Evolutionary conservation across 2,329 filamentous ascomycete genomes (phyloP).

Genomic region (Colletotrichum sp.): DNA sequence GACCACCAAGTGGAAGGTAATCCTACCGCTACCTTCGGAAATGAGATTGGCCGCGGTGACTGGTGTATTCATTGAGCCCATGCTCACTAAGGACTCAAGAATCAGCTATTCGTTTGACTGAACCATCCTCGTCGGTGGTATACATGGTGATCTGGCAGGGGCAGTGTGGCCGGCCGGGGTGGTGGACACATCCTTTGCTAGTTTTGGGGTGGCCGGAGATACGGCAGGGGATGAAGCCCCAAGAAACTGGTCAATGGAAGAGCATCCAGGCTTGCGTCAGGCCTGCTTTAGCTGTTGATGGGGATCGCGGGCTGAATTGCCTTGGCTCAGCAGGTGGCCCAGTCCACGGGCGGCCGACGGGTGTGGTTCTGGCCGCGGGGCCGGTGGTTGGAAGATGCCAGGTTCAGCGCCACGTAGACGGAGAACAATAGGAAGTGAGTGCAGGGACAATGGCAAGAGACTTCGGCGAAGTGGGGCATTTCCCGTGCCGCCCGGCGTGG

Average conservation of each 20-base stretch:
- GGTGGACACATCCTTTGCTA: not conserved
- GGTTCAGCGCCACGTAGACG: not conserved
- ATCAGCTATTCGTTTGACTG: not conserved
- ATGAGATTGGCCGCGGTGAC: not conserved
- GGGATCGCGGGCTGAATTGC: not conserved
- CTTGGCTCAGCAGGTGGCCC: not conserved
- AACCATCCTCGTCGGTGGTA: not conserved
- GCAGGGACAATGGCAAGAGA: constrained; percentile 1
- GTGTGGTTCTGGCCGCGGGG: not conserved
- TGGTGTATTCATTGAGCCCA: not conserved
- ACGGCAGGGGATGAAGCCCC: not conserved
- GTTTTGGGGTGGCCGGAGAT: not conserved
- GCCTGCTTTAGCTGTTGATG: not conserved
- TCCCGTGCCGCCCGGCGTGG: not conserved
- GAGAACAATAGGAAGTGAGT: constrained; percentile 17
- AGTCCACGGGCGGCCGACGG: not conserved
- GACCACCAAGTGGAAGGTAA: not conserved
- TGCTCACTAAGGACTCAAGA: not conserved
- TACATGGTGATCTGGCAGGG: not conserved
- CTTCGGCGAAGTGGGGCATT: not conserved
- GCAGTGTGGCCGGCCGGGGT: not conserved
- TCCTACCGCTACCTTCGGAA: not conserved
- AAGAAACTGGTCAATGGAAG: not conserved
- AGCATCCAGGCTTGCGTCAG: not conserved
- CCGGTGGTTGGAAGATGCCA: not conserved